Evolutionary conservation across 305 asterid species (phyloP), one percentile per base, ranked within the genome.

Genomic region (Rubia tinctorum): DNA sequence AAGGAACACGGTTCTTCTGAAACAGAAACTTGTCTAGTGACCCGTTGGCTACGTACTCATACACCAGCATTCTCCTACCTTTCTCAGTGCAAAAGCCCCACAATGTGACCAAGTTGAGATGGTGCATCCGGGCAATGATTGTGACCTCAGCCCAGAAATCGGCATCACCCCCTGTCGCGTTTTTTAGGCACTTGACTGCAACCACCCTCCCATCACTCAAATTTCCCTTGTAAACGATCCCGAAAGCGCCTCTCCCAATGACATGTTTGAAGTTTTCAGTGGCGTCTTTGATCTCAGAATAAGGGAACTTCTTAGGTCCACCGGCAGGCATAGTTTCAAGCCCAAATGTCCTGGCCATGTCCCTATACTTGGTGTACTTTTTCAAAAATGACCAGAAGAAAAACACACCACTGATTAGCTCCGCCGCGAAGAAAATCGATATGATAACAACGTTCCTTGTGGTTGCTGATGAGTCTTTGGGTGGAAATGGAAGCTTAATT

Each of bases 81-180:
- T 23, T 59, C 37, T 59, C 64, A 22, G 37, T 59, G 64, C 64
- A 59, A 23, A 59, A 59, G 2, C 64, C 64, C 64, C 64, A 59
- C 64, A 59, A 59, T 22, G 64, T 59, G 64, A 59, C 64, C 64
- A 59, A 59, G 64, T 59, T 59, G 64, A 59, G 64, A 59, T 59
- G 64, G 64, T 59, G 64, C 64, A 59, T 59, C 37, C 64, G 64
- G 17, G 64, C 64, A 59, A 59, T 59, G 64, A 59, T 59, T 30
- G 64, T 59, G 64, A 59, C 64, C 37, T 59, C 64, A 0, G 64
- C 64, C 64, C 64, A 59, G 37, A 59, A 59, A 59, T 59, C 64
- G 0, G 64, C 37, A 4, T 59, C 64, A 1, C 64, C 64, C 11
- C 64, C 64, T 0, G 64, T 59, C 34, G 23, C 64, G 20, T 10